Base-by-base conservation (phyloP, 2,329 filamentous ascomycete species). In the Microsporum audouinii region DNA sequence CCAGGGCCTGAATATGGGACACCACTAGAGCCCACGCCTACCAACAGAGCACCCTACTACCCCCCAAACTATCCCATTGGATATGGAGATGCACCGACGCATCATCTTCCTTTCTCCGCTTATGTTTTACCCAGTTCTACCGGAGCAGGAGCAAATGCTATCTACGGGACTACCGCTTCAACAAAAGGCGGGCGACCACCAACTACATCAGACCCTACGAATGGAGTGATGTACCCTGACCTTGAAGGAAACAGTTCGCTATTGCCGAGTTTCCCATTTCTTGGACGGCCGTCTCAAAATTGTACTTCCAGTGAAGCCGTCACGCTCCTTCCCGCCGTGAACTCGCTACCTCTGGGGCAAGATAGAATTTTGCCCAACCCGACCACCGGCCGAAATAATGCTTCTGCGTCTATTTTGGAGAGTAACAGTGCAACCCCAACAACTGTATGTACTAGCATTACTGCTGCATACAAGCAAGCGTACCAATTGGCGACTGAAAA, bases 291-390 rank as follows among this genome's bases (percentile, higher is more conserved):
- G 14, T 34, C 49, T 51, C 71, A 70, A 29, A 65, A 61, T 41
- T 64, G 66, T 8, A 53, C 66, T 41, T 65, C 69, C 29, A 63
- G 63, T 34, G 73, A 73, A 41, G 60, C 67, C 10, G 62, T 69
- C 4, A 66, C 70, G 17, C 58, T 69, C 23, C 67, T 67, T 4
- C 64, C 68, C 38, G 56, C 64, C 14, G 66, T 68, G 47, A 60
- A 65, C 31, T 65, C 67, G 41, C 47, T 69, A 8, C 58, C 68
- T 29, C 62, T 68, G 33, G 66, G 68, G 38, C 60, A 62, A 51
- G 72, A 73, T 59, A 68, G 75, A 55, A 74, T 68, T 7, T 67
- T 76, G 31, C 74, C 75, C 34, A 73, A 69, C 36, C 71, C 72
- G 38, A 60, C 61, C 36, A 66, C 68, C 29, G 68, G 65, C 34